These are phyloP conservation scores for Rugonectria rugulosa DNA, from an alignment of 2,329 filamentous ascomycete genomes.

Conservation along the genomic window DNA sequence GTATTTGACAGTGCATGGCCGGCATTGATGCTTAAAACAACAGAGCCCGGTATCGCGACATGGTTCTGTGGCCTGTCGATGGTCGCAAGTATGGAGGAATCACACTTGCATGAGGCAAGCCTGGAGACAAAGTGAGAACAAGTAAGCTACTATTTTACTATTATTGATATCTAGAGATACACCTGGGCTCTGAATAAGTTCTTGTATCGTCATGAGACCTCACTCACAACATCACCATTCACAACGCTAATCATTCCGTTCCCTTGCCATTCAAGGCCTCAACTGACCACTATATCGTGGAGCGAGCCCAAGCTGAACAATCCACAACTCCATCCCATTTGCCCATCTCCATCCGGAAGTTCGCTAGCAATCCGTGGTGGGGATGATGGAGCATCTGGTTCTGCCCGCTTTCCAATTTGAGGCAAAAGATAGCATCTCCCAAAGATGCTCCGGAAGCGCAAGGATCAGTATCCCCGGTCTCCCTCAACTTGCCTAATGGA, in stretches of 20 bases:
- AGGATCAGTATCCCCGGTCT: background rate
- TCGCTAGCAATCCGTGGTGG: slow-evolving; percentile 8
- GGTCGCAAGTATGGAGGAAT: background rate
- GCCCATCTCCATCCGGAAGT: background rate
- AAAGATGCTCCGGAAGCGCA: background rate
- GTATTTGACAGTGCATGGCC: slow-evolving; percentile 69
- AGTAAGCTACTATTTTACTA: too few relatives aligned
- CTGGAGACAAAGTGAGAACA: too few relatives aligned
- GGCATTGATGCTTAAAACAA: slow-evolving; percentile 69
- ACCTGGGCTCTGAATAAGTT: too few relatives aligned
- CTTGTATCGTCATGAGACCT: too few relatives aligned
- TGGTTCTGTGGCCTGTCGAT: slow-evolving; percentile 40
- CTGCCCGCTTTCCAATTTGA: slow-evolving; percentile 8
- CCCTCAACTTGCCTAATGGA: slow-evolving; percentile 2
- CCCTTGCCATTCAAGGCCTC: too few relatives aligned
- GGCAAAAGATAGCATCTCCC: slow-evolving; percentile 16
- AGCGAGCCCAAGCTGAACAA: background rate
- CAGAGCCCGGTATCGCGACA: slow-evolving; percentile 57
- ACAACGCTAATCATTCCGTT: too few relatives aligned
- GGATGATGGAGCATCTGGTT: background rate
- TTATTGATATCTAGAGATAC: too few relatives aligned
- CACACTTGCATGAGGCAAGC: background rate
- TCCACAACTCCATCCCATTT: background rate
- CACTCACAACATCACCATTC: too few relatives aligned
- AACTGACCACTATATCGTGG: background rate